Percentiles rank a stretch among this genome's conserved stretches.
Conservation (phyloP, 2,329 filamentous ascomycete species). For the Hypomyces rosellus region DNA sequence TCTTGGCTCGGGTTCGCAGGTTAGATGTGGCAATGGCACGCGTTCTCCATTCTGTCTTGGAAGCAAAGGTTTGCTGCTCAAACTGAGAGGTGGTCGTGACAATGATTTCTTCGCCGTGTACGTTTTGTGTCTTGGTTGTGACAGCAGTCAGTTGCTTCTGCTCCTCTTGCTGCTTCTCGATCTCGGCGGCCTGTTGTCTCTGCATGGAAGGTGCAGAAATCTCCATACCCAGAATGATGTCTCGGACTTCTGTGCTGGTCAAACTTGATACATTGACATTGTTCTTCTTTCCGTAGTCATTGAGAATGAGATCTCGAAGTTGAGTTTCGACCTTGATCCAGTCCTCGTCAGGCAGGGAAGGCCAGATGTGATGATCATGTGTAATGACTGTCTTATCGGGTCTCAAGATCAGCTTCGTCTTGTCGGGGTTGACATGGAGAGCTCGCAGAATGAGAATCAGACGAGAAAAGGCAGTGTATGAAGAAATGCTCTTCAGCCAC, state of each 20-base stretch:
- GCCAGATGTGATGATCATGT: slow-evolving; percentile 98
- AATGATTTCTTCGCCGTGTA: slow-evolving; percentile 94
- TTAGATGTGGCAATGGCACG: slow-evolving; percentile 95
- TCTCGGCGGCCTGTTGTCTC: slow-evolving; percentile 94
- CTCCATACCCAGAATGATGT: slow-evolving; percentile 99
- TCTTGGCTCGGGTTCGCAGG: slow-evolving; percentile 86
- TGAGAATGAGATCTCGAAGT: slow-evolving; percentile 88
- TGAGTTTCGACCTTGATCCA: slow-evolving; percentile 99
- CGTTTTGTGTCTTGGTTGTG: slow-evolving; percentile 96
- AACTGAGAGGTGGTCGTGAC: slow-evolving; percentile 97
- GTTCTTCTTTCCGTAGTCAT: slow-evolving; percentile 99
- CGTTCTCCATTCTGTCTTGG: slow-evolving; percentile 98
- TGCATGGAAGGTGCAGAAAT: slow-evolving; percentile 98
- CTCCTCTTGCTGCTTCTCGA: slow-evolving; percentile 98
- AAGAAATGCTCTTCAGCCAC: slow-evolving; percentile 97
- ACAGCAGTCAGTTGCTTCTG: slow-evolving; percentile 94
- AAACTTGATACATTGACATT: slow-evolving; percentile 97
- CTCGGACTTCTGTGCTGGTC: slow-evolving; percentile 92
- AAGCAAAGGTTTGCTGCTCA: slow-evolving; percentile 95
- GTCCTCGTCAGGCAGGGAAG: slow-evolving; percentile 84
- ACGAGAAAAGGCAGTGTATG: slow-evolving; percentile 96
- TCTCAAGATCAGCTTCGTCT: slow-evolving; percentile 90
- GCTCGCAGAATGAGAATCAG: slow-evolving; percentile 89
- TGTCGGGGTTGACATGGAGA: slow-evolving; percentile 95
- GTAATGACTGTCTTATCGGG: slow-evolving; percentile 98